Evolutionary conservation across 495 filamentous ascomycete species (phyloP), one percentile per base, ranked within the genome.

Genomic region (Elaphomyces granulatus): DNA sequence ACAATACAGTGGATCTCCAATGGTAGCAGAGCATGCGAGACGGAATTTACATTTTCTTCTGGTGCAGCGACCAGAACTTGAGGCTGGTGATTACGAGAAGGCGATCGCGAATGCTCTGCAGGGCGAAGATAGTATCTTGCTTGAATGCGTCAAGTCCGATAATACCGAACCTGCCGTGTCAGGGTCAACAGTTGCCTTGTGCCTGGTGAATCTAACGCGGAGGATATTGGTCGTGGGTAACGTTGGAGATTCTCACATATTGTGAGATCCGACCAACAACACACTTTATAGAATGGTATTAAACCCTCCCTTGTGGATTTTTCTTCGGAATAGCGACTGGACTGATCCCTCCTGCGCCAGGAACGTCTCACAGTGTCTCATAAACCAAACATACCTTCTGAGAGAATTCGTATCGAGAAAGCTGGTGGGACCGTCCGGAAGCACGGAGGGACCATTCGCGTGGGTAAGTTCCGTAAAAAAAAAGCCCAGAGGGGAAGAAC

Each of bases 211-310:
- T 38, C 37, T 66, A 21, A 62, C 57, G 2, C 40, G 47, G 32
- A 58, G 60, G 3, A 45, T 59, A 14, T 36, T 66, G 37, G 37
- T 66, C 0, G 54, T 59, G 10, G 59, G 52, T 20, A 66, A 65
- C 42, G 42, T 66, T 14, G 62, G 62, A 1, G 62, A 66, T 47
- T 63, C 62, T 34, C 59, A 62, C 52, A 50, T 59, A 26, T 45
- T 62, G n/a, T n/a, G n/a, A n/a, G n/a, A n/a, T n/a, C n/a, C n/a
- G n/a, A n/a, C n/a, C n/a, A n/a, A n/a, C n/a, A n/a, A n/a, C n/a
- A n/a, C n/a, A n/a, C n/a, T n/a, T n/a, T n/a, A n/a, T n/a, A n/a
- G n/a, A n/a, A n/a, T n/a, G n/a, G n/a, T n/a, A n/a, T n/a, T n/a
- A n/a, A n/a, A n/a, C n/a, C n/a, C n/a, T n/a, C n/a, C n/a, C n/a